A percentile compares a stretch with the other conserved stretches of the same genome.
These are phyloP conservation scores for Phlegmacium glaucopus DNA, from an alignment of 768 basidiomycete genomes.

Conservation along the genomic window DNA sequence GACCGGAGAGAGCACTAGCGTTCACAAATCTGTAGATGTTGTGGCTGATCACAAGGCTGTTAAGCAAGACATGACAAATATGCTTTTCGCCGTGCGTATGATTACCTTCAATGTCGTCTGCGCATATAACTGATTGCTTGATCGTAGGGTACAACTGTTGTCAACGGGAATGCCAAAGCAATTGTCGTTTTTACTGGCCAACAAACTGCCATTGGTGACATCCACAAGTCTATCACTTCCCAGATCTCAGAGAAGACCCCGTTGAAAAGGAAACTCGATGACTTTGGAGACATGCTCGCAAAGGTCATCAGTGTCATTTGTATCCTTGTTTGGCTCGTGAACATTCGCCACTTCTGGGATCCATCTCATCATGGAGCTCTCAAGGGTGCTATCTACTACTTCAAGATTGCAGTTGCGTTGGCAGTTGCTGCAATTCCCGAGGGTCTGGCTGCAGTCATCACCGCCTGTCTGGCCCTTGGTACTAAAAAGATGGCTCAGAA, in stretches of 20 bases:
- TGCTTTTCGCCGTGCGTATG: slow-evolving; percentile 78
- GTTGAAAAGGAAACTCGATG: slow-evolving; percentile 94
- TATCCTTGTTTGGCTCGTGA: slow-evolving; percentile 96
- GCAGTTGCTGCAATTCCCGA: slow-evolving; percentile 99
- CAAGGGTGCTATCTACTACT: slow-evolving; percentile 96
- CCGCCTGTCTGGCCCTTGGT: slow-evolving; percentile 92
- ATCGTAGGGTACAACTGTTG: slow-evolving; percentile 86
- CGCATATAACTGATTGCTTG: slow-evolving; percentile 4
- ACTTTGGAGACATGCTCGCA: slow-evolving; percentile 96
- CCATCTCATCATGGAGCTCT: slow-evolving; percentile 87
- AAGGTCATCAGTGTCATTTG: slow-evolving; percentile 98
- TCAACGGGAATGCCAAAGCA: slow-evolving; percentile 87
- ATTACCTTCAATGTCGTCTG: background rate
- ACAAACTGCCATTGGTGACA: slow-evolving; percentile 91
- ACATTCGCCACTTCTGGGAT: slow-evolving; percentile 94
- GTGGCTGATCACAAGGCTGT: slow-evolving; percentile 79
- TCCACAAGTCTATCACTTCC: slow-evolving; percentile 92
- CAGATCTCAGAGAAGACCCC: slow-evolving; percentile 97
- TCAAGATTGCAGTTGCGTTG: slow-evolving; percentile 98
- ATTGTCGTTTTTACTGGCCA: slow-evolving; percentile 85
- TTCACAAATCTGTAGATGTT: slow-evolving; percentile 70
- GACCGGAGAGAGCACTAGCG: slow-evolving; percentile 90
- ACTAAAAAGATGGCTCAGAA: slow-evolving; percentile 99
- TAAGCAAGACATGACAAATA: slow-evolving; percentile 98
- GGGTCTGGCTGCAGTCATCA: slow-evolving; percentile 97